phyloP scores from a whole-genome alignment of 2,329 filamentous ascomycete genomes.

The Aotearoamyces nothofagi region DNA sequence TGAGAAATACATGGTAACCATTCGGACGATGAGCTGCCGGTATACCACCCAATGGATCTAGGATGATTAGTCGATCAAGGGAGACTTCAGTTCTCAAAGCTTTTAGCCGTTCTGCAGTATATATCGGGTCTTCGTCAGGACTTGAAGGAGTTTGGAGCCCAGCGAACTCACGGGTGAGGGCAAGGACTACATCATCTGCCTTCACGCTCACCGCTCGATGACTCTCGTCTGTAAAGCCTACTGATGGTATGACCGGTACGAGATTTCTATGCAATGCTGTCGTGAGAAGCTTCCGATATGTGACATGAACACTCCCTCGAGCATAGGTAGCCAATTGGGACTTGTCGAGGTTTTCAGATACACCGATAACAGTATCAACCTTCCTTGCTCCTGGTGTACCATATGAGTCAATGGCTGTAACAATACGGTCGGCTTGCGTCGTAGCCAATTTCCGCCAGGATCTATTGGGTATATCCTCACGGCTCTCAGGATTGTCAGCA shows the following conservation, averaged over 20 bases:
- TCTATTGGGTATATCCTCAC: slow-evolving; percentile 9
- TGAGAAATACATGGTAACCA: slow-evolving; percentile 72
- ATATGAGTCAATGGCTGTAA: slow-evolving; percentile 57
- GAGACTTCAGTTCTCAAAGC: slow-evolving; percentile 36
- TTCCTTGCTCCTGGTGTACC: slow-evolving; percentile 53
- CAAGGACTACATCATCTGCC: slow-evolving; percentile 54
- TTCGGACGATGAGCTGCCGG: slow-evolving; percentile 47
- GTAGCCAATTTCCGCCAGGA: slow-evolving; percentile 29
- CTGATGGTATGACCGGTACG: slow-evolving; percentile 52
- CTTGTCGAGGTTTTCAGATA: slow-evolving; percentile 8
- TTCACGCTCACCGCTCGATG: slow-evolving; percentile 31
- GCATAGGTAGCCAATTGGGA: neutral
- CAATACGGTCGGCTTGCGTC: slow-evolving; percentile 57
- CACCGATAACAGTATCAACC: slow-evolving; percentile 36
- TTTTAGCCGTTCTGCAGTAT: slow-evolving; percentile 22
- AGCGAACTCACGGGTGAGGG: slow-evolving; percentile 61
- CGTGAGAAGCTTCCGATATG: slow-evolving; percentile 39
- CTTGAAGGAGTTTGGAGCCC: slow-evolving; percentile 34
- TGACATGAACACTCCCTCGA: slow-evolving; percentile 20
- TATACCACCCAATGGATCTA: slow-evolving; percentile 77
- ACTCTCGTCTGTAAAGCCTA: slow-evolving; percentile 39
- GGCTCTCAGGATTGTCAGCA: slow-evolving; percentile 23
- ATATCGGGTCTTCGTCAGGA: slow-evolving; percentile 25
- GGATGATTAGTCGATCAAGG: slow-evolving; percentile 73
- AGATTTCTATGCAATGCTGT: slow-evolving; percentile 51